phyloP scores from a whole-genome alignment of 2,329 filamentous ascomycete species.

The Apiospora kogelbergensis region DNA sequence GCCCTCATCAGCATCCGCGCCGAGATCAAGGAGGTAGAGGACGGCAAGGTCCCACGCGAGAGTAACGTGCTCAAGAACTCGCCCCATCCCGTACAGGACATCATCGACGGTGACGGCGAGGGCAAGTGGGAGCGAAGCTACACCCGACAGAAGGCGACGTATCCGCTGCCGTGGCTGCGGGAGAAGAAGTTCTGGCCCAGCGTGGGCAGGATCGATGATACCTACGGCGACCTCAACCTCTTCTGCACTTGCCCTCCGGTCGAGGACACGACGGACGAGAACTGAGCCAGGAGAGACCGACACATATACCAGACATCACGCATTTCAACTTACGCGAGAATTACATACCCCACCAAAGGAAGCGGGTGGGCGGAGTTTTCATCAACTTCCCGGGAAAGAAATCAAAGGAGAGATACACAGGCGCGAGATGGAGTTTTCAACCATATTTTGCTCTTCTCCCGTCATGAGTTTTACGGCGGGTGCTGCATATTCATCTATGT shows the following conservation, averaged over 20 bases:
- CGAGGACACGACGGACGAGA: conserved; percentile 54
- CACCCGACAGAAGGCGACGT: conserved; percentile 78
- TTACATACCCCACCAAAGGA: background rate
- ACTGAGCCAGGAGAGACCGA: background rate
- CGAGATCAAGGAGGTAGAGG: conserved; percentile 83
- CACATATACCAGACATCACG: background rate
- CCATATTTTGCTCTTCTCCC: background rate
- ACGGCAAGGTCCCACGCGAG: conserved; percentile 71
- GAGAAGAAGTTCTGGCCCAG: conserved; percentile 99
- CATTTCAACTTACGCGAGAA: conserved; percentile 4
- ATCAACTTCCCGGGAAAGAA: conserved; percentile 15
- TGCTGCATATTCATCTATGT: conserved; percentile 4
- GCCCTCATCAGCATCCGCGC: conserved; percentile 82
- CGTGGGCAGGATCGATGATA: conserved; percentile 85
- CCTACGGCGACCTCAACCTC: conserved; percentile 87
- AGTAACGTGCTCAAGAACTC: conserved; percentile 87
- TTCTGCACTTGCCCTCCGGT: conserved; percentile 94
- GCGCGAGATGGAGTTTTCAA: background rate
- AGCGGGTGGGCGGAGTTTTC: conserved; percentile 13
- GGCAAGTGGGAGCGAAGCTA: conserved; percentile 81
- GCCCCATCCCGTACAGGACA: conserved; percentile 81
- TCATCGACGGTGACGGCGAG: conserved; percentile 61
- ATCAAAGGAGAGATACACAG: background rate
- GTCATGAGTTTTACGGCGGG: background rate
- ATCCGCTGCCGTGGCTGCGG: conserved; percentile 76